phyloP scores from a whole-genome alignment of 108 stramenopile species.

The Epipyxis sp. region DNA sequence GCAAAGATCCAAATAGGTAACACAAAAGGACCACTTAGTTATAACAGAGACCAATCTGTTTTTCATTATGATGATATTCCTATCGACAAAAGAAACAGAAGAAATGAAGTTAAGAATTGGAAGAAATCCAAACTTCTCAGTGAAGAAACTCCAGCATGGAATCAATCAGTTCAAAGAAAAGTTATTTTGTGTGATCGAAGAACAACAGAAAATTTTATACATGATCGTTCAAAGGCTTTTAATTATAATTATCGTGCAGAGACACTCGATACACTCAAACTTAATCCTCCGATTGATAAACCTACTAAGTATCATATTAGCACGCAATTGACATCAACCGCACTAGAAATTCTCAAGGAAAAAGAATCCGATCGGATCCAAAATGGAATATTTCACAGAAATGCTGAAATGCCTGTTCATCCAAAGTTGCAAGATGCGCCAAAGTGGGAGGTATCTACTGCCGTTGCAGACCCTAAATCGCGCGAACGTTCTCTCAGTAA shows the following conservation, averaged over 20 bases:
- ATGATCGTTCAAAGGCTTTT: constrained; percentile 23
- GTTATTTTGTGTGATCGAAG: neutral
- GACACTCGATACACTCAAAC: constrained; percentile 1
- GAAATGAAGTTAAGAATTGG: neutral
- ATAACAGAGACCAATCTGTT: neutral
- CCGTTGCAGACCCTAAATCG: neutral
- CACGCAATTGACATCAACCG: neutral
- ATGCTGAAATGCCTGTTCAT: constrained; percentile 17
- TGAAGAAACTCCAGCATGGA: neutral
- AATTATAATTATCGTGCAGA: constrained; percentile 28
- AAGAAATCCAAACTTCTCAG: neutral
- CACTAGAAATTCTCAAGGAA: neutral
- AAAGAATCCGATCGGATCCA: constrained; percentile 5
- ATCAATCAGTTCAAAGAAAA: neutral
- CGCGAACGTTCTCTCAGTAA: neutral
- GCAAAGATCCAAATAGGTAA: constrained; percentile 34
- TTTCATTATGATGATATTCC: constrained; percentile 32
- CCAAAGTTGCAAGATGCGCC: neutral
- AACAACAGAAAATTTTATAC: constrained; percentile 13
- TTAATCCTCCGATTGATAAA: neutral
- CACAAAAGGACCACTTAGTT: constrained; percentile 10
- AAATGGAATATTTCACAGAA: neutral
- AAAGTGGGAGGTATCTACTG: constrained; percentile 13
- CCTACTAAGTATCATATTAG: constrained; percentile 13
- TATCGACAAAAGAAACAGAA: neutral